These are phyloP conservation scores for Amanita thiersii DNA, from an alignment of 768 basidiomycete species.

Conservation along the genomic window DNA sequence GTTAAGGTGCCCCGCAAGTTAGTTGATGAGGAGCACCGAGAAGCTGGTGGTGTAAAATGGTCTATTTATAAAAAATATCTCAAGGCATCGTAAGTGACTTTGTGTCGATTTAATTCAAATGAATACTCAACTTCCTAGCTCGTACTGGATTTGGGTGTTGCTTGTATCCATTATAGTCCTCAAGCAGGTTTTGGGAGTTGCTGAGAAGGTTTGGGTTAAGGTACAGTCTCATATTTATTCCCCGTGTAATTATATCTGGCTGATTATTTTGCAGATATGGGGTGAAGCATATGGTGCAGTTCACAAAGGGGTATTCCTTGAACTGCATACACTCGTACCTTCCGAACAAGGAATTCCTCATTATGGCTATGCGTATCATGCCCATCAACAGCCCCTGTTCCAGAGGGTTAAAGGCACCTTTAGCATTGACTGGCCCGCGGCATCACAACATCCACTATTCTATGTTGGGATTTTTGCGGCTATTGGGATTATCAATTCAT, in stretches of 20 bases:
- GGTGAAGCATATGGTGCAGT: slow-evolving; percentile 47
- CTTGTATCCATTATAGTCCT: slow-evolving; percentile 40
- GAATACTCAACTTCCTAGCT: slow-evolving; percentile 24
- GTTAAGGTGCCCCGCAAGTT: slow-evolving; percentile 64
- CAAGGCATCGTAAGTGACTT: slow-evolving; percentile 51
- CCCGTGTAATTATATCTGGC: too few relatives aligned
- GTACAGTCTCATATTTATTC: slow-evolving; percentile 20
- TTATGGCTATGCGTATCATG: slow-evolving; percentile 24
- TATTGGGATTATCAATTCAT: slow-evolving; percentile 45
- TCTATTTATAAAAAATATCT: slow-evolving; percentile 59
- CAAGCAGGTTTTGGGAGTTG: slow-evolving; percentile 41
- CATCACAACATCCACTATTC: slow-evolving; percentile 56
- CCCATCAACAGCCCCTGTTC: slow-evolving; percentile 17
- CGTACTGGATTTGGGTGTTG: slow-evolving; percentile 61
- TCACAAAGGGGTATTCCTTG: slow-evolving; percentile 17
- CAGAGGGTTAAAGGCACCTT: slow-evolving; percentile 16
- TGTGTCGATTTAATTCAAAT: background rate
- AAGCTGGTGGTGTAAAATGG: slow-evolving; percentile 80
- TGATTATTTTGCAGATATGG: slow-evolving; percentile 57
- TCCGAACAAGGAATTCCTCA: slow-evolving; percentile 28
- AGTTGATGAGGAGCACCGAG: slow-evolving; percentile 75
- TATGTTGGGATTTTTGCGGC: slow-evolving; percentile 62
- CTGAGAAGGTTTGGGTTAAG: slow-evolving; percentile 73
- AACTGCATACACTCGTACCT: slow-evolving; percentile 27
- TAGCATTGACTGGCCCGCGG: slow-evolving; percentile 35